phyloP scores from a whole-genome alignment of 169 alveolate species.

The Plasmodium blacklocki region DNA sequence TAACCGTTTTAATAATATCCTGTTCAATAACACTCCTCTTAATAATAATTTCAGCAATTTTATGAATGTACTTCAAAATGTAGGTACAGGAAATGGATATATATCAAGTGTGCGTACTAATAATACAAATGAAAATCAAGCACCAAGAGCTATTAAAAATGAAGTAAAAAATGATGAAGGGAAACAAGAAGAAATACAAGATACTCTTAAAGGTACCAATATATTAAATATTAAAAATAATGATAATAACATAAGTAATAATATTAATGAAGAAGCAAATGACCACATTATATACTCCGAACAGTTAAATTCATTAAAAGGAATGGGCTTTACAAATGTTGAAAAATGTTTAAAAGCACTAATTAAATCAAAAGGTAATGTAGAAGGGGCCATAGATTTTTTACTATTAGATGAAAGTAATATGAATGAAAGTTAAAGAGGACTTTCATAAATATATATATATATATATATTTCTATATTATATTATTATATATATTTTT shows the following conservation, averaged over 20 bases:
- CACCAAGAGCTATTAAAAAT: not conserved
- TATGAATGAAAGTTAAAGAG: slow-evolving; percentile 24
- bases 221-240: not conserved
- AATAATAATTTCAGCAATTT: too few relatives aligned
- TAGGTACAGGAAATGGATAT: not conserved
- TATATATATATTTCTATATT: too few relatives aligned
- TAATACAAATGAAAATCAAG: not conserved
- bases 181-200: too few relatives aligned
- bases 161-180: not conserved
- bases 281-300: slow-evolving; percentile 29
- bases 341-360: slow-evolving; percentile 86
- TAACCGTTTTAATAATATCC: too few relatives aligned
- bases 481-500: too few relatives aligned
- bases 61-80: too few relatives aligned
- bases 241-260: slow-evolving; percentile 14
- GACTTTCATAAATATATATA: not conserved
- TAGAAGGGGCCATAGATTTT: slow-evolving; percentile 86
- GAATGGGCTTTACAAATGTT: slow-evolving; percentile 88
- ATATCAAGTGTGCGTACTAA: not conserved
- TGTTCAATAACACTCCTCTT: too few relatives aligned
- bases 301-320: slow-evolving; percentile 84
- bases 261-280: slow-evolving; percentile 18
- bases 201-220: not conserved
- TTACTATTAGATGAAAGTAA: slow-evolving; percentile 79
- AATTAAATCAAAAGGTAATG: slow-evolving; percentile 87